Evolutionary conservation across 106 monocot species (phyloP).

Genomic region (Apostasia shenzhenica): DNA sequence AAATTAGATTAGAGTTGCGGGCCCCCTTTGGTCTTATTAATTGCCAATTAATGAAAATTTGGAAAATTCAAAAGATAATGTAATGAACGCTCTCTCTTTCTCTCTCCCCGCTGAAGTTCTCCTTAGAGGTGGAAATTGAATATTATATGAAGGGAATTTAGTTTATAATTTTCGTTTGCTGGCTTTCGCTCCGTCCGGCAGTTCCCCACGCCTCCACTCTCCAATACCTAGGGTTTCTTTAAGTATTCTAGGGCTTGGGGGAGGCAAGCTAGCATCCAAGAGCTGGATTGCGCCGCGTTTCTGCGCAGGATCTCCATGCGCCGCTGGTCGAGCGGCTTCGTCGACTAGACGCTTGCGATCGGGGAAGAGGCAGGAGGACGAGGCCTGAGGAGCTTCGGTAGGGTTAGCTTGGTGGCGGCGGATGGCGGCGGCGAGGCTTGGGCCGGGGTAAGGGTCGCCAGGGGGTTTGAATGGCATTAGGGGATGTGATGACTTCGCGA

Average conservation of each 20-base stretch:
- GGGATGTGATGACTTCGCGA: constrained; percentile 18
- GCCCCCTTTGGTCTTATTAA: too few species aligned
- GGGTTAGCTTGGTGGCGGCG: not conserved
- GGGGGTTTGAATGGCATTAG: constrained; percentile 7
- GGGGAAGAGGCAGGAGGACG: not conserved
- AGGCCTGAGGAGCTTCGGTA: not conserved
- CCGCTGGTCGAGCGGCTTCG: constrained; percentile 7
- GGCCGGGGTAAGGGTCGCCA: not conserved
- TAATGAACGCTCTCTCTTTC: too few species aligned
- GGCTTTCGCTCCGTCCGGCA: constrained; percentile 1
- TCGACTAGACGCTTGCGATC: not conserved
- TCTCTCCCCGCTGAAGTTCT: too few species aligned
- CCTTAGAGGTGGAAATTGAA: not conserved
- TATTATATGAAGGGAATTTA: not conserved
- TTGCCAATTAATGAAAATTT: too few species aligned
- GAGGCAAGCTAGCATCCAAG: not conserved
- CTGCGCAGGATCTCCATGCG: constrained; percentile 4
- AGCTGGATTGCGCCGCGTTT: not conserved
- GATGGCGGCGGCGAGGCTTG: not conserved
- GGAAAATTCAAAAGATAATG: too few species aligned
- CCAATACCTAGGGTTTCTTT: constrained; percentile 4
- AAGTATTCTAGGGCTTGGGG: not conserved
- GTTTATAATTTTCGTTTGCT: not conserved
- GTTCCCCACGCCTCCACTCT: constrained; percentile 3
- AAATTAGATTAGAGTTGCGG: too few species aligned